Conservation (phyloP, 2,329 filamentous ascomycete species). For the Sporothrix phasma region DNA sequence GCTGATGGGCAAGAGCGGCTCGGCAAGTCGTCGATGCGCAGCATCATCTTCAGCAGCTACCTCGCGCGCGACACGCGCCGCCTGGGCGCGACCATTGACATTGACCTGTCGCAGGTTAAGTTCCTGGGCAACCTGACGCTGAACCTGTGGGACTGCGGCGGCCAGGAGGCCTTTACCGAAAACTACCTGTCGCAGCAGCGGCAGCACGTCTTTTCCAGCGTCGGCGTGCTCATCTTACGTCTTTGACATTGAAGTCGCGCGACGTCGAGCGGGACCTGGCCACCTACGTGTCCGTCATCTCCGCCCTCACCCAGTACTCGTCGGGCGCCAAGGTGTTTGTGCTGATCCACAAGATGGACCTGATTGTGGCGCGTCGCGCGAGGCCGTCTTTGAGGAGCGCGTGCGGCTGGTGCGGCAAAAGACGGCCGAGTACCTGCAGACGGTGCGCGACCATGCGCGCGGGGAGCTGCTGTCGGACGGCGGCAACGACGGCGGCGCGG, state of each 20-base stretch:
- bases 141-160: slow-evolving; percentile 98
- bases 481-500: slow-evolving; percentile 7
- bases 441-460: slow-evolving; percentile 25
- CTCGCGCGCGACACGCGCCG: slow-evolving; percentile 90
- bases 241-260: slow-evolving; percentile 93
- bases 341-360: slow-evolving; percentile 97
- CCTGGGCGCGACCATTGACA: slow-evolving; percentile 93
- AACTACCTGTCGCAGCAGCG: slow-evolving; percentile 95
- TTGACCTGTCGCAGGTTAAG: slow-evolving; percentile 96
- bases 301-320: slow-evolving; percentile 79
- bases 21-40: slow-evolving; percentile 98
- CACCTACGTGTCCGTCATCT: slow-evolving; percentile 84
- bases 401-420: slow-evolving; percentile 67
- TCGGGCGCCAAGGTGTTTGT: slow-evolving; percentile 77
- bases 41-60: slow-evolving; percentile 98
- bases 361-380: slow-evolving; percentile 74
- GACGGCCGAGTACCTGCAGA: slow-evolving; percentile 46
- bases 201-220: slow-evolving; percentile 91
- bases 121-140: slow-evolving; percentile 96
- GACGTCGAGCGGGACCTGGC: slow-evolving; percentile 89
- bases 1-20: slow-evolving; percentile 91
- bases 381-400: slow-evolving; percentile 75
- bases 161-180: slow-evolving; percentile 97
- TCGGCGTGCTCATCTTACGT: slow-evolving; percentile 97
- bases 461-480: slow-evolving; percentile 19